Evolutionary conservation across 2,329 filamentous ascomycete genomes (phyloP).

Genomic region (Colletotrichum acutatum): DNA sequence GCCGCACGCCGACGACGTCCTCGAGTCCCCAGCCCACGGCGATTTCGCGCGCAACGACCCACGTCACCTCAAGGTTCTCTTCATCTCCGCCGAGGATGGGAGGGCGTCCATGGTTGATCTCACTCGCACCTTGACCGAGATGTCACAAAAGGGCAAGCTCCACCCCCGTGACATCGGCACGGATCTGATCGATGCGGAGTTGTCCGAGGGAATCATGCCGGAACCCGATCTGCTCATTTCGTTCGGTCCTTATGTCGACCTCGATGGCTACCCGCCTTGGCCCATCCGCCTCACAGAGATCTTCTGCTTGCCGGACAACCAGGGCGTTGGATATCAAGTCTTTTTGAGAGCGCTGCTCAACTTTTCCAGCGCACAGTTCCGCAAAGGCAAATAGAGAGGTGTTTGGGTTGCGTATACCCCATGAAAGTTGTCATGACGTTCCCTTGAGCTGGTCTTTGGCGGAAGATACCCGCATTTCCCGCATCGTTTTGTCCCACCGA

Average conservation of each 20-base stretch:
- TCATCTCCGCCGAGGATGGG: constrained; percentile 89
- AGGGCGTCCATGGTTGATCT: constrained; percentile 94
- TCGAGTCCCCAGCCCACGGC: constrained; percentile 41
- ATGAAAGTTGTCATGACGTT: constrained; percentile 20
- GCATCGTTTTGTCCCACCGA: constrained; percentile 69
- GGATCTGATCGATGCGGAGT: constrained; percentile 89
- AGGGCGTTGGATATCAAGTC: constrained; percentile 91
- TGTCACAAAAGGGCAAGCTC: constrained; percentile 91
- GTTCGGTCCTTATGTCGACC: constrained; percentile 84
- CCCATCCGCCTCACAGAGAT: constrained; percentile 96
- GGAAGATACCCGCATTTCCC: constrained; percentile 58
- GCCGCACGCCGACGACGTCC: constrained; percentile 54
- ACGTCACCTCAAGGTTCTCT: constrained; percentile 70
- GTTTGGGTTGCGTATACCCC: constrained; percentile 23
- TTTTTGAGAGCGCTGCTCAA: constrained; percentile 88
- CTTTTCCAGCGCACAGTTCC: constrained; percentile 89
- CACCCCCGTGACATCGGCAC: constrained; percentile 82
- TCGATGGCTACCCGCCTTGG: constrained; percentile 96
- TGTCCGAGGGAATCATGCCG: constrained; percentile 80
- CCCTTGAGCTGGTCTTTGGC: constrained; percentile 39
- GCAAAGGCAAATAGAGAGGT: constrained; percentile 72
- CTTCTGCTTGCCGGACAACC: constrained; percentile 80
- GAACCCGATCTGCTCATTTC: constrained; percentile 92
- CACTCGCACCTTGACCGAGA: constrained; percentile 92
- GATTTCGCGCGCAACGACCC: constrained; percentile 39